These are phyloP conservation scores for Cryptosporidium sp. DNA, from an alignment of 169 alveolate species.

Conservation along the genomic window DNA sequence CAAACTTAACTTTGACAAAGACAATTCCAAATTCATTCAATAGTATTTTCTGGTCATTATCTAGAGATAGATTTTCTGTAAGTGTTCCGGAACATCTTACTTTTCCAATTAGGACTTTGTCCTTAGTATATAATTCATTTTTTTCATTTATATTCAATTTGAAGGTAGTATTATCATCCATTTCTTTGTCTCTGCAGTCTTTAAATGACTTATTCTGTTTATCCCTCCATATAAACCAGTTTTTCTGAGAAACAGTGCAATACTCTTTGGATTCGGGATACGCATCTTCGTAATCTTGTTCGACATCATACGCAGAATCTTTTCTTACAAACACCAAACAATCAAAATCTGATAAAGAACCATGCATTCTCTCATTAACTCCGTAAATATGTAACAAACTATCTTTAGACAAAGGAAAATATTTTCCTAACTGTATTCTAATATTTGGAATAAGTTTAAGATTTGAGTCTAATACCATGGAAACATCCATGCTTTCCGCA, in stretches of 20 bases:
- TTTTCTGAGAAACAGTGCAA: not conserved
- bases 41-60: conserved; percentile 24
- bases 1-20: conserved; percentile 30
- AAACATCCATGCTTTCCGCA: not conserved
- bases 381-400: not conserved
- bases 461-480: not conserved
- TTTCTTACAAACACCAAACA: conserved; percentile 18
- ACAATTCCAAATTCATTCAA: conserved; percentile 7
- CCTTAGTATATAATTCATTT: conserved; percentile 40
- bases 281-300: not conserved
- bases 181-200: not conserved
- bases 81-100: not conserved
- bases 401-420: conserved; percentile 4
- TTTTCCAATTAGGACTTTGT: conserved; percentile 21
- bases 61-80: conserved; percentile 15
- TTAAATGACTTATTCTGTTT: not conserved
- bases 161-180: not conserved
- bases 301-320: conserved; percentile 9
- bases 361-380: not conserved
- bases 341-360: not conserved
- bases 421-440: conserved; percentile 6
- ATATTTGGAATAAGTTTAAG: not conserved
- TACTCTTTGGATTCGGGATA: not conserved
- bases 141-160: conserved; percentile 13
- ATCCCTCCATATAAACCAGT: conserved; percentile 17